Base-by-base conservation (phyloP, 2,329 filamentous ascomycete species). In the Hansfordia pulvinata region DNA sequence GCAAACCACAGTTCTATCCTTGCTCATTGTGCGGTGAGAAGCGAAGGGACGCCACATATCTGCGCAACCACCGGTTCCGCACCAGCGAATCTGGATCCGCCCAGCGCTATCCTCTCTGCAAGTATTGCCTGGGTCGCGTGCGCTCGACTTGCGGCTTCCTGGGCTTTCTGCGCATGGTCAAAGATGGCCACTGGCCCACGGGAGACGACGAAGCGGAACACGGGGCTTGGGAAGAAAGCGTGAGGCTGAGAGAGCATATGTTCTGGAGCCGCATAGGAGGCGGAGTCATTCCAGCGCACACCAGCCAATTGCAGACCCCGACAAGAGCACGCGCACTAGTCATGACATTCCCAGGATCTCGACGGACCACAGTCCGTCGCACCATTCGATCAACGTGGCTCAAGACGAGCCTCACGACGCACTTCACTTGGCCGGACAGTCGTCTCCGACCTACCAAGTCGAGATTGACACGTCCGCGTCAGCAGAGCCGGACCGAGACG, bases 191-290 rank as follows among this genome's bases (percentile, higher is more conserved):
- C 43, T 90, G 90, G 75, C 74, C 82, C 26, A 76, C 79, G 9
- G 81, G 86, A 24, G 81, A 80, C 30, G 71, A 79, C 20, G 83
- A 90, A 26, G 81, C 85, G 18, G 83, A 92, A 52, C 83, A 80
- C 44, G 71, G 74, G 16, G 84, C 85, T 0, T 98, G 90, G 90
- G 88, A 96, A 47, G 90, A 98, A 57, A 84, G 84, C 30, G 80
- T 94, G 8, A 72, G 79, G 17, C 54, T 96, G 25, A 68, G 90
- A 26, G 90, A 98, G 50, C 76, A 88, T 40, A 93, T 98, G 80
- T 98, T 98, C 49, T 98, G 90, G 90, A 74, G 82, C 26, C 71
- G 90, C 29, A 73, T 98, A 27, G 88, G 88, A 15, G 90, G 86
- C 16, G 90, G 90, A 10, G 84, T 98, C 3, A 58, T 96, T 9